Evolutionary conservation across 2,329 filamentous ascomycete species (phyloP).

Genomic region (Trichoderma semiorbis): DNA sequence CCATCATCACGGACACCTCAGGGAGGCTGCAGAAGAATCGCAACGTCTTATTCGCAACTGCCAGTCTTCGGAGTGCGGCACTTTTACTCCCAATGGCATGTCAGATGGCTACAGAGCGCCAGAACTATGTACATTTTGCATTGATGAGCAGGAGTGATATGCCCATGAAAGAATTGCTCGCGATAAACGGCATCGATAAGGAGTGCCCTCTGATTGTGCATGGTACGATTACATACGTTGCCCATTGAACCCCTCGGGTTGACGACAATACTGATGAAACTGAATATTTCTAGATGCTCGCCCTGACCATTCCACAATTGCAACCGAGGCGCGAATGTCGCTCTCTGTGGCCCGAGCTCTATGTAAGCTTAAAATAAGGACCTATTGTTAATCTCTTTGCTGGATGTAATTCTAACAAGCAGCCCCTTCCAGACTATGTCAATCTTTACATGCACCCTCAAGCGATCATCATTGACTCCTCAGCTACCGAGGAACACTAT

Average conservation of each 20-base stretch:
- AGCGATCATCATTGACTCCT: slow-evolving; percentile 69
- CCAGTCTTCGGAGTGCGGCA: slow-evolving; percentile 69
- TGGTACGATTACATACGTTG: slow-evolving; percentile 35
- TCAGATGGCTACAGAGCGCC: slow-evolving; percentile 68
- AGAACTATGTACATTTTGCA: slow-evolving; percentile 77
- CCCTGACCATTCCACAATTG: slow-evolving; percentile 67
- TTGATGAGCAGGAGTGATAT: slow-evolving; percentile 73
- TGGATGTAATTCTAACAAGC: neutral
- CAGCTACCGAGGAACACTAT: slow-evolving; percentile 62
- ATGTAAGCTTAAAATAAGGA: slow-evolving; percentile 37
- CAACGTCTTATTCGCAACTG: slow-evolving; percentile 76
- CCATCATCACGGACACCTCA: slow-evolving; percentile 47
- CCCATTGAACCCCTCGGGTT: neutral
- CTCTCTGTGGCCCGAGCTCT: slow-evolving; percentile 62
- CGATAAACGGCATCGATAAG: slow-evolving; percentile 74
- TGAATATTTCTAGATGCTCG: slow-evolving; percentile 62
- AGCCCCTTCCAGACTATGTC: slow-evolving; percentile 52
- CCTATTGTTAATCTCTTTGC: neutral
- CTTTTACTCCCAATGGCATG: slow-evolving; percentile 79
- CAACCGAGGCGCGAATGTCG: slow-evolving; percentile 67
- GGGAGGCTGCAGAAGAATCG: slow-evolving; percentile 54
- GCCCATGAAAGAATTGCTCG: slow-evolving; percentile 62
- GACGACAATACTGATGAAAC: slow-evolving; percentile 20
- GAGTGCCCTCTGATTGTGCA: slow-evolving; percentile 63
- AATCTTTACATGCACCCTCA: slow-evolving; percentile 73